Evolutionary conservation across 768 basidiomycete genomes (phyloP).

Genomic region (Neoboletus subvelutipes): DNA sequence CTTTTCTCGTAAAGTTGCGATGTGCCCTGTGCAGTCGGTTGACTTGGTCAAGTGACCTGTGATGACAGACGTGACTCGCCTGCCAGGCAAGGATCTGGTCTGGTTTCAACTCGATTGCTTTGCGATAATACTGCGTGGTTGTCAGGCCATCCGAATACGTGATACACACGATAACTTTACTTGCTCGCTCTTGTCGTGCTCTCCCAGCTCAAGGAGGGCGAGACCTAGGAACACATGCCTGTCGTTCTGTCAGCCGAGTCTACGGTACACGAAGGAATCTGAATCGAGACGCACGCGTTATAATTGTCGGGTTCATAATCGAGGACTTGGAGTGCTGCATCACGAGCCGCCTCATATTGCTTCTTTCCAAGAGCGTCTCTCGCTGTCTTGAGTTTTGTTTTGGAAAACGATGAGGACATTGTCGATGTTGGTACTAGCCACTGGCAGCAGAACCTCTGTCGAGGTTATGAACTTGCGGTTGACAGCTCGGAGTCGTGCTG

Average conservation of each 20-base stretch:
- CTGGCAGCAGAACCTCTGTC: neutral
- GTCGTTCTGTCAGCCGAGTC: slow-evolving; percentile 8
- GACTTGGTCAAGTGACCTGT: slow-evolving; percentile 11
- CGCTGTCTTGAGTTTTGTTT: slow-evolving; percentile 75
- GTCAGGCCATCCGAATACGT: slow-evolving; percentile 17
- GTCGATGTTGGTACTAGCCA: neutral
- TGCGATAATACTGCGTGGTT: slow-evolving; percentile 63
- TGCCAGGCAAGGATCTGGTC: slow-evolving; percentile 82
- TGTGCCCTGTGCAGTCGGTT: slow-evolving; percentile 53
- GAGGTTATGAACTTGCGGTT: neutral
- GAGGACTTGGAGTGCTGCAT: slow-evolving; percentile 63
- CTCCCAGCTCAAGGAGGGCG: slow-evolving; percentile 72
- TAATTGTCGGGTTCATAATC: slow-evolving; percentile 83
- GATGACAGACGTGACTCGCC: slow-evolving; percentile 40
- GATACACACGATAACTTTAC: slow-evolving; percentile 46
- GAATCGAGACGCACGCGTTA: slow-evolving; percentile 65
- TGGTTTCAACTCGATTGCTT: slow-evolving; percentile 69
- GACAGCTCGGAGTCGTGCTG: neutral
- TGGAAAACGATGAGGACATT: slow-evolving; percentile 48
- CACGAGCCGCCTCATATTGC: slow-evolving; percentile 65
- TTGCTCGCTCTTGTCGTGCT: slow-evolving; percentile 77
- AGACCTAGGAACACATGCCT: slow-evolving; percentile 88
- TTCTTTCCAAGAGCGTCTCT: slow-evolving; percentile 75
- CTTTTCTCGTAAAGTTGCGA: slow-evolving; percentile 68
- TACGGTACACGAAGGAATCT: neutral